Evolutionary conservation across 1,139 yeast species (phyloP), one percentile per base, ranked within the genome.

Genomic region (Kodamaea suecica): DNA sequence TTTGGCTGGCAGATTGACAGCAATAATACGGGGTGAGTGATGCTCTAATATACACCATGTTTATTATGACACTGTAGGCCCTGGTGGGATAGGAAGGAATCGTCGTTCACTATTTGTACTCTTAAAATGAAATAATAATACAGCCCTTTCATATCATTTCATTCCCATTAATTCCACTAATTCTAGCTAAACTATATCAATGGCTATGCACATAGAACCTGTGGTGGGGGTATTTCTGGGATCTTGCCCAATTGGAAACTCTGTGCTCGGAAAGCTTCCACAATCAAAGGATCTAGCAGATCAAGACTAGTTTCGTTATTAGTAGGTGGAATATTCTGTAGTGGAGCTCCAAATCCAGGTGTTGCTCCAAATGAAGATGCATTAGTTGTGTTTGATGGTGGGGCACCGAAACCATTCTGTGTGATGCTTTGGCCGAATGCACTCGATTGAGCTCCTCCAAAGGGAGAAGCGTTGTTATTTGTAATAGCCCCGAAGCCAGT

Each of bases 171-270:
- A 19, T 19, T 19, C 21, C 9, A 19, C 9, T 6, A 6, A 19
- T 9, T 19, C 21, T 19, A 19, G n/a, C n/a, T n/a, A n/a, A n/a
- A n/a, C n/a, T n/a, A n/a, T n/a, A n/a, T n/a, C n/a, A 12, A 23
- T 7, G 13, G 8, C 14, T 10, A 25, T 13, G 17, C 28, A 17
- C 28, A 25, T 11, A 47, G 44, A 12, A 44, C 66, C 10, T 73
- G 32, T 2, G 96, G 95, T 2, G 97, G 97, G 1, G 88, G 78
- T 1, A 76, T 50, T 42, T 85, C 96, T 0, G 97, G 97, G 1
- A 88, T 76, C 17, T 61, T 58, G 0, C 95, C 95, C 17, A 86
- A 55, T 11, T 58, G 56, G 49, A 87, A 88, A 3, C 44, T 38
- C 0, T 57, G 49, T 1, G 78, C 70, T 41, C 66, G 59, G 52